Conservation (phyloP, 441 rosid genomes). For the Dalechampia spathulata region DNA sequence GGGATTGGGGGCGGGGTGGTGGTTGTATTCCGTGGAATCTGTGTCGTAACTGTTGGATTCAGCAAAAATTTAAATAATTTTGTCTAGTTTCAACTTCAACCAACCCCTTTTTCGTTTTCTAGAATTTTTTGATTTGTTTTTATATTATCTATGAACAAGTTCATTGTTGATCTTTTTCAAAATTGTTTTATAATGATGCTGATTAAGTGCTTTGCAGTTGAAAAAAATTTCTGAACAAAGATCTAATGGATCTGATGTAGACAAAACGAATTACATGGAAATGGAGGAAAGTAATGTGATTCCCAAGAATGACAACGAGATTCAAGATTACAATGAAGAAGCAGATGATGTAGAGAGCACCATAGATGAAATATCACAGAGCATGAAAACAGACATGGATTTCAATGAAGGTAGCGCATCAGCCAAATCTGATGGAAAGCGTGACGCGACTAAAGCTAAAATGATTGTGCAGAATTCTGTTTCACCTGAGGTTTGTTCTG, state of each 20-base stretch:
- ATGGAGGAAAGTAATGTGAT: conserved; percentile 25
- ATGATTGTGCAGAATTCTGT: conserved; percentile 40
- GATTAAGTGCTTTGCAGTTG: conserved; percentile 38
- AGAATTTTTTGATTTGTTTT: background rate
- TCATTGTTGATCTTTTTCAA: no score
- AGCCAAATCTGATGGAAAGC: conserved; percentile 35
- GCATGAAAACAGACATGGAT: conserved; percentile 31
- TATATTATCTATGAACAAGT: background rate
- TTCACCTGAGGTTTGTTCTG: conserved; percentile 62
- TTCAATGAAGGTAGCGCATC: conserved; percentile 26
- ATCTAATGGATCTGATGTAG: conserved; percentile 20
- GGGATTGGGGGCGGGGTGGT: no score
- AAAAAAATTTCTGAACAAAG: conserved; percentile 48
- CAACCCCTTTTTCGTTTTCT: background rate
- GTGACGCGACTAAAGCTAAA: conserved; percentile 34
- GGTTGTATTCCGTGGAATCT: background rate
- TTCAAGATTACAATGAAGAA: conserved; percentile 26
- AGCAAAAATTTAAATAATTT: background rate
- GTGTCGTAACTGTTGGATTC: background rate
- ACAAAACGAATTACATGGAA: conserved; percentile 35
- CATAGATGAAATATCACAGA: conserved; percentile 47
- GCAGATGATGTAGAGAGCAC: conserved; percentile 36
- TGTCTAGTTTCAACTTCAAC: conserved; percentile 2
- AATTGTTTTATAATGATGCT: background rate
- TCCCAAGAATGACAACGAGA: conserved; percentile 22